Evolutionary conservation across 2,329 filamentous ascomycete genomes (phyloP), one percentile per base, ranked within the genome.

Genomic region (Penicillium digitatum): DNA sequence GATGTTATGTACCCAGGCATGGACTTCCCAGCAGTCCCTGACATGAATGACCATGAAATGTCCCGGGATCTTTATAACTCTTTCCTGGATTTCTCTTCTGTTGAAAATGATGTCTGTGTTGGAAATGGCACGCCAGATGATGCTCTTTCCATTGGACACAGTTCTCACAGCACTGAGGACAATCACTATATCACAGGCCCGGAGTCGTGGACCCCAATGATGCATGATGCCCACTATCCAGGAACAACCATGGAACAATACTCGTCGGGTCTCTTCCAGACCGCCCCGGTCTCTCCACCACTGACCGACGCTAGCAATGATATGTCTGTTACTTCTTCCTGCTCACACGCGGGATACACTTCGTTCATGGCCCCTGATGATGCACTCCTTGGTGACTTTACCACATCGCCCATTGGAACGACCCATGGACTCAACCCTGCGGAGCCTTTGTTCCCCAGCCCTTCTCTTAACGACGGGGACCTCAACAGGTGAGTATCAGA

Each of bases 271-370:
- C 59, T 73, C 53, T 73, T 73, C 58, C 68, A 69, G 58, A 63
- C 71, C n/a, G 65, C 71, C 24, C 74, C 74, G 20, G 72, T 74
- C 52, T 76, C 74, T 52, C 74, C 74, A 46, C 74, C 74, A 29
- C 60, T 76, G 62, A 76, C 73, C 16, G 74, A 76, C 57, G 69
- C 70, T 35, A 73, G 70, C 59, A 71, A 74, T 69, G 72, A 75
- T 58, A 59, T 73, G 54, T 70, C 73, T 60, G 68, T 73, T 52
- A 70, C 72, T 57, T 74, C 74, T 43, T 66, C 72, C 48, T 74
- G 71, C 56, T 73, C 73, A 20, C 67, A 74, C 52, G 56, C 70
- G 34, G 69, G 70, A 60, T 76, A 73, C 57, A 64, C 72, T 34
- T 64, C 71, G 40, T 75, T 71, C 57, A 63, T 72, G 60, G 58